Conservation (phyloP, 352 stramenopile species). For the Globisporangium spiculum region DNA sequence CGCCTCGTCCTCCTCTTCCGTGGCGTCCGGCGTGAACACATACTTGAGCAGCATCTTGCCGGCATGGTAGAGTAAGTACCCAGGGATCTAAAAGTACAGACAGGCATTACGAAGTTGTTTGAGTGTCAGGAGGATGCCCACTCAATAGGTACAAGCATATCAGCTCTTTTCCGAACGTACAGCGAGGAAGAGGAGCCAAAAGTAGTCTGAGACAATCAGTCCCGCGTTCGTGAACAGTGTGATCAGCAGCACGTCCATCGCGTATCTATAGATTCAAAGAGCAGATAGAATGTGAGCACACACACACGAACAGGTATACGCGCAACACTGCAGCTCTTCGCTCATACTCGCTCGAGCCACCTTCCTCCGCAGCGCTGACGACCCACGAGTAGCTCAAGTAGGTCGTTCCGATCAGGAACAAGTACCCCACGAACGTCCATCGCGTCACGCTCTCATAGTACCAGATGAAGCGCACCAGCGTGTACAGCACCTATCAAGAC, state of each 20-base stretch:
- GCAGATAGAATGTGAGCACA: background rate
- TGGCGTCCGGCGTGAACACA: conserved; percentile 66
- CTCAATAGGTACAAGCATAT: background rate
- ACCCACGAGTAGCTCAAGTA: conserved; percentile 85
- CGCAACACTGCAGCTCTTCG: background rate
- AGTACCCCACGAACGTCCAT: conserved; percentile 71
- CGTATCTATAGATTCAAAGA: conserved; percentile 35
- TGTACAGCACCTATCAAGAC: conserved; percentile 47
- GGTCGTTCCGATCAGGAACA: conserved; percentile 59
- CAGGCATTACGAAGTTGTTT: background rate
- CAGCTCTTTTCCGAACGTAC: conserved; percentile 24
- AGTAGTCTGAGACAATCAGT: conserved; percentile 82
- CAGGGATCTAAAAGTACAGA: conserved; percentile 46
- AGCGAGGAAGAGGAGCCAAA: conserved; percentile 80
- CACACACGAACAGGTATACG: conserved; percentile 14
- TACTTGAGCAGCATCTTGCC: conserved; percentile 78
- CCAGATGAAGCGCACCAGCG: conserved; percentile 77
- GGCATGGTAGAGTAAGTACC: conserved; percentile 78
- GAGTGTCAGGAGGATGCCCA: background rate
- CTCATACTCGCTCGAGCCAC: conserved; percentile 61
- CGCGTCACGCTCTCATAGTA: conserved; percentile 55
- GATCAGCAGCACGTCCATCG: conserved; percentile 84
- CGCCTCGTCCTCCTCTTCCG: conserved; percentile 51
- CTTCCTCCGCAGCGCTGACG: conserved; percentile 71
- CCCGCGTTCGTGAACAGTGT: conserved; percentile 79